Conservation (phyloP, 2,329 filamentous ascomycete species). For the Calonectria ilicicola region DNA sequence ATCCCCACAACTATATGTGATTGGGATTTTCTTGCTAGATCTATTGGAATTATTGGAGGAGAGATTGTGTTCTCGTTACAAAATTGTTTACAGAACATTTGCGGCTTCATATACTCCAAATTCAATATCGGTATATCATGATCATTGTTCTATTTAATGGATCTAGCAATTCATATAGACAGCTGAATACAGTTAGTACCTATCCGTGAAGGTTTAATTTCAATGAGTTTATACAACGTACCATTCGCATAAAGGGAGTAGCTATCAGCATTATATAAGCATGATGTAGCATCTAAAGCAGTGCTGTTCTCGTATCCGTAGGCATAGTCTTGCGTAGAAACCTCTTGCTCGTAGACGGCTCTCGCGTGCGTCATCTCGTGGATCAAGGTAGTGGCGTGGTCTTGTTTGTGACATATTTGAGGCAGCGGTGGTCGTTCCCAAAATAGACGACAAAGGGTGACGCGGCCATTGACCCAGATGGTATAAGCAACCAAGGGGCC, state of each 20-base stretch:
- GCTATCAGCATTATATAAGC: constrained; percentile 34
- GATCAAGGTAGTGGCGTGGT: constrained; percentile 33
- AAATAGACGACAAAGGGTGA: constrained; percentile 32
- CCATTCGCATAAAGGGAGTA: constrained; percentile 35
- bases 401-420: constrained; percentile 30
- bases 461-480: constrained; percentile 33
- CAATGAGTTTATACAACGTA: background rate
- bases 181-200: background rate
- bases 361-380: constrained; percentile 38
- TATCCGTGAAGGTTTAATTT: background rate
- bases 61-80: no score
- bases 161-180: background rate
- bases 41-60: no score
- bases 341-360: constrained; percentile 28
- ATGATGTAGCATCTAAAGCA: constrained; percentile 22
- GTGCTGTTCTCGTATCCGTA: constrained; percentile 37
- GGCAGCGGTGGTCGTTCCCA: constrained; percentile 27
- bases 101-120: background rate
- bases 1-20: no score
- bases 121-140: background rate
- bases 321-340: constrained; percentile 29
- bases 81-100: no score
- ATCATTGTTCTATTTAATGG: background rate
- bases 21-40: no score
- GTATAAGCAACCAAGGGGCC: constrained; percentile 35